Evolutionary conservation across 768 basidiomycete species (phyloP).

Genomic region (Auriscalpium orientale): DNA sequence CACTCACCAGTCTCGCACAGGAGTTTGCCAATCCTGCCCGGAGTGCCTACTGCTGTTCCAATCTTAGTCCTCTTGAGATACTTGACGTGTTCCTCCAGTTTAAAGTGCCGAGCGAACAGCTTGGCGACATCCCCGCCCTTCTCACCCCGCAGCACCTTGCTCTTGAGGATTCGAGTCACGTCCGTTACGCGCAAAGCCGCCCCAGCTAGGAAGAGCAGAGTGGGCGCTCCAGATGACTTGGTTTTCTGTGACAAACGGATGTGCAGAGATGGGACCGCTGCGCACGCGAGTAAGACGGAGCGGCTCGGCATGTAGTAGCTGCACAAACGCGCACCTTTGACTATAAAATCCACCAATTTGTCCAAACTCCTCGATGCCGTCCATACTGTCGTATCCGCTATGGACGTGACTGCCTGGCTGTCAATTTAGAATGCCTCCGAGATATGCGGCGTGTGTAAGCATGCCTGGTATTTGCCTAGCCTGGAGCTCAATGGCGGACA

Average conservation of each 20-base stretch:
- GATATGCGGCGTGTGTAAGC: conserved; percentile 18
- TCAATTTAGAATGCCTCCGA: conserved; percentile 36
- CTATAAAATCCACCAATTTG: conserved; percentile 67
- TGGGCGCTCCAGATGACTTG: conserved; percentile 77
- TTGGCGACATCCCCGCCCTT: conserved; percentile 92
- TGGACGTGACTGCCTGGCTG: conserved; percentile 55
- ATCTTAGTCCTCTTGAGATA: conserved; percentile 84
- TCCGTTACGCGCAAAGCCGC: conserved; percentile 94
- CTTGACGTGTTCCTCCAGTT: conserved; percentile 77
- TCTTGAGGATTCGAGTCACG: conserved; percentile 65
- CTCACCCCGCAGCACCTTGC: conserved; percentile 62
- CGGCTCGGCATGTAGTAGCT: background rate
- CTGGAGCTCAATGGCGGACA: conserved; percentile 71
- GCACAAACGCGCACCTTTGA: conserved; percentile 44
- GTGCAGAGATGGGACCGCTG: conserved; percentile 62
- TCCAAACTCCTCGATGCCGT: conserved; percentile 65
- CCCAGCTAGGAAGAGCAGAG: conserved; percentile 74
- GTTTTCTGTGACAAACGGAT: conserved; percentile 68
- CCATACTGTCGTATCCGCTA: conserved; percentile 73
- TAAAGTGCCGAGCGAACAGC: conserved; percentile 93
- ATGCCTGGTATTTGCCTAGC: conserved; percentile 75
- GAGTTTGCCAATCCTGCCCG: conserved; percentile 83
- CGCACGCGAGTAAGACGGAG: background rate
- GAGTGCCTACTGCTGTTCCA: conserved; percentile 86
- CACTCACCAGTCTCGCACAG: conserved; percentile 58